A percentile compares a stretch with the other conserved stretches of the same genome.
These are phyloP conservation scores for Ceratobasidium sp. DNA, from an alignment of 1,284 basidiomycete genomes.

Conservation along the genomic window DNA sequence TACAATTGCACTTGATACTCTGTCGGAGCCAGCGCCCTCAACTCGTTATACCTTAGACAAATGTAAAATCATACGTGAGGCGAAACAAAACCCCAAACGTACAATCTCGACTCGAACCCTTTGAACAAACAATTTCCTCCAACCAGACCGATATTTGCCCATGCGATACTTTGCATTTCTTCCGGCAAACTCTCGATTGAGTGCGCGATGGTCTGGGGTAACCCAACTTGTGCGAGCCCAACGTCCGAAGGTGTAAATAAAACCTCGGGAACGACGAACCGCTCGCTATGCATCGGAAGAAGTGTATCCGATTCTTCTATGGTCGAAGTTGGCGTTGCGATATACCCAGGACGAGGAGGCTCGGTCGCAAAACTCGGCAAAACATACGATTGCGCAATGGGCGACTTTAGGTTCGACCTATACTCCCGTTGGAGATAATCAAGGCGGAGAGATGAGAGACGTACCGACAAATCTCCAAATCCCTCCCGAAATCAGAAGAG, in stretches of 20 bases:
- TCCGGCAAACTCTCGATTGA: conserved; percentile 76
- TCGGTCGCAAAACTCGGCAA: conserved; percentile 85
- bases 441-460: conserved; percentile 34
- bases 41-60: conserved; percentile 57
- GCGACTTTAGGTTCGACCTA: conserved; percentile 57
- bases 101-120: conserved; percentile 79
- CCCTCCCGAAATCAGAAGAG: conserved; percentile 70
- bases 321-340: conserved; percentile 59
- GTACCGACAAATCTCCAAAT: conserved; percentile 82
- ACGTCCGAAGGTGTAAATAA: conserved; percentile 89
- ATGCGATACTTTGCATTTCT: conserved; percentile 88
- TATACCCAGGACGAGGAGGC: conserved; percentile 62
- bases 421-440: conserved; percentile 47
- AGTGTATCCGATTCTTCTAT: conserved; percentile 68
- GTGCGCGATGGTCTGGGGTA: conserved; percentile 75
- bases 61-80: conserved; percentile 51
- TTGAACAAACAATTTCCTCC: conserved; percentile 82
- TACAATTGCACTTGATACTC: conserved; percentile 76
- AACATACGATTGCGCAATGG: conserved; percentile 85
- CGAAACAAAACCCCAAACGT: conserved; percentile 46
- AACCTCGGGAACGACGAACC: conserved; percentile 87
- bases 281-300: conserved; percentile 85
- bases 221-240: conserved; percentile 80
- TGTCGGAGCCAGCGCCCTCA: conserved; percentile 78
- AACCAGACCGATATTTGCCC: conserved; percentile 89